Percentiles rank a stretch among this genome's conserved stretches.
Conservation (phyloP, 225 moss, liverwort and hornwort genomes). For the Antitrichia curtipendula region DNA sequence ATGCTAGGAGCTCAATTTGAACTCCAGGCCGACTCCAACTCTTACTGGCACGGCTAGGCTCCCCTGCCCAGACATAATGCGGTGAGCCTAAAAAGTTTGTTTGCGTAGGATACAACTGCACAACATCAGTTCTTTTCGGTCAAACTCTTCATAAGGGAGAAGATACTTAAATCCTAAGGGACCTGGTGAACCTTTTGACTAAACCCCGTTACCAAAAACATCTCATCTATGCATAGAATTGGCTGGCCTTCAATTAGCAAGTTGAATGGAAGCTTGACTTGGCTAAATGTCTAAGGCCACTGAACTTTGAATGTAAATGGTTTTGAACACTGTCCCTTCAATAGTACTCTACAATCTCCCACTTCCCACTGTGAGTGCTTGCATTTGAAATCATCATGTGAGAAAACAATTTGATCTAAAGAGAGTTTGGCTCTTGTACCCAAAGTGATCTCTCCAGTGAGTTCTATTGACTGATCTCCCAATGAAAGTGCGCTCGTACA, state of each 20-base stretch:
- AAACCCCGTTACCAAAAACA: not conserved
- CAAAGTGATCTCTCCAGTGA: not conserved
- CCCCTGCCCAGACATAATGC: conserved; percentile 30
- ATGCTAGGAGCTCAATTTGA: conserved; percentile 33
- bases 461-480: not conserved
- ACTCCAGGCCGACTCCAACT: not conserved
- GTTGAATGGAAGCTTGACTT: not conserved
- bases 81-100: conserved; percentile 4
- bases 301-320: not conserved
- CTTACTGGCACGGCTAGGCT: not conserved
- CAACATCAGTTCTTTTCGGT: not conserved
- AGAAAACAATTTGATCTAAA: not conserved
- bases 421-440: not conserved
- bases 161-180: not conserved
- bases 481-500: not conserved
- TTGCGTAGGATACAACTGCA: conserved; percentile 40
- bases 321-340: not conserved
- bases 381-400: not conserved
- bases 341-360: not conserved
- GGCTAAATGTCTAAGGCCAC: too few species aligned
- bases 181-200: not conserved
- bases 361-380: not conserved
- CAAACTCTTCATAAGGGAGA: not conserved
- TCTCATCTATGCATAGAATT: not conserved
- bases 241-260: not conserved